Percentiles rank a stretch among this genome's conserved stretches.
Conservation (phyloP, 179 eudicot species). For the Vitellaria paradoxa region DNA sequence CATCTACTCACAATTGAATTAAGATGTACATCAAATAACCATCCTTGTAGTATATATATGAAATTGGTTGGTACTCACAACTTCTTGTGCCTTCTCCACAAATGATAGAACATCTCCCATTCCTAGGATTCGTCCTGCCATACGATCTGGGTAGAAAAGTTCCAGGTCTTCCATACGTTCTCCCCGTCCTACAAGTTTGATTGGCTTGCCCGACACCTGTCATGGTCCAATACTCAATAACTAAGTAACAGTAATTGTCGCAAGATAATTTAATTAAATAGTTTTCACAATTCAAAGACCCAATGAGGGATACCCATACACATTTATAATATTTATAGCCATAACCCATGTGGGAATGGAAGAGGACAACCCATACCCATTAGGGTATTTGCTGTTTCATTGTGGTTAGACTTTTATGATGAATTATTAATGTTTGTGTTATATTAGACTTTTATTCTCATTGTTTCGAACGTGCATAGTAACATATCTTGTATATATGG, state of each 20-base stretch:
- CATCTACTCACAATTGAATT: conserved; percentile 52
- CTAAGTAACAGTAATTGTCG: background rate
- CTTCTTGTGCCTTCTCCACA: conserved; percentile 98
- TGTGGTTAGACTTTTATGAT: too few species aligned
- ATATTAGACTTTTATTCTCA: too few species aligned
- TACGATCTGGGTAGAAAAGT: conserved; percentile 97
- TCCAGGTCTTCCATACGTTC: conserved; percentile 99
- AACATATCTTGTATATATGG: too few species aligned
- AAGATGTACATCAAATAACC: conserved; percentile 16
- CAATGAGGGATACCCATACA: background rate
- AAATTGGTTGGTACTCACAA: conserved; percentile 55
- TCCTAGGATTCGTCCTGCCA: conserved; percentile 98
- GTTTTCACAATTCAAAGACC: background rate
- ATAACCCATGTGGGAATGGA: too few species aligned
- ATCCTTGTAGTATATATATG: background rate
- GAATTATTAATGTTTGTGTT: too few species aligned
- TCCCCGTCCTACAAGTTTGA: conserved; percentile 97
- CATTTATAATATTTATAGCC: too few species aligned
- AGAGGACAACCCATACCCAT: too few species aligned
- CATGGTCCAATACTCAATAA: conserved; percentile 3
- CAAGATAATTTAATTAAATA: too few species aligned
- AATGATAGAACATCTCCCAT: conserved; percentile 99
- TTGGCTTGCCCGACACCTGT: conserved; percentile 98
- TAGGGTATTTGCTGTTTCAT: too few species aligned
- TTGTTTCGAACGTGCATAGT: too few species aligned